Evolutionary conservation across 345 rosid species (phyloP).

Genomic region (Angophora floribunda): DNA sequence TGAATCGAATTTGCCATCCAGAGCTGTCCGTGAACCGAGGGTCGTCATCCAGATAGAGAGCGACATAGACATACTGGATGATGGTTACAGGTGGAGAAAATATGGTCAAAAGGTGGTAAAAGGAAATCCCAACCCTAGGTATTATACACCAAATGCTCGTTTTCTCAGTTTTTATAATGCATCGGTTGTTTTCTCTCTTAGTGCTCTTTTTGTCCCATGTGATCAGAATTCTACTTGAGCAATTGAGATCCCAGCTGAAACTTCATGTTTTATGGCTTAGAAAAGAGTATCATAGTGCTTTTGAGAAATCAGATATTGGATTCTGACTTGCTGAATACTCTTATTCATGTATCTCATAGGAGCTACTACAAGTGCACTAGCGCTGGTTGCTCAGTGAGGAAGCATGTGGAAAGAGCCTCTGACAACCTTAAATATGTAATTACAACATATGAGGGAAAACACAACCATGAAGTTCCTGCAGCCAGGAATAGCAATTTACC

Average conservation of each 20-base stretch:
- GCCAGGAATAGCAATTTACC: slow-evolving; percentile 40
- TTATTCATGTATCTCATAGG: slow-evolving; percentile 13
- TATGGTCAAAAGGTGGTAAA: slow-evolving; percentile 73
- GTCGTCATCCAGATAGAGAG: slow-evolving; percentile 66
- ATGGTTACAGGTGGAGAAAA: slow-evolving; percentile 73
- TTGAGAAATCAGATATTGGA: background rate
- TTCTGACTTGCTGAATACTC: background rate
- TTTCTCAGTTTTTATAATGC: background rate
- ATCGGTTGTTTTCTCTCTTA: background rate
- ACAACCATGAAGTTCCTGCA: slow-evolving; percentile 64
- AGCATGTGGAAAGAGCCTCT: slow-evolving; percentile 72
- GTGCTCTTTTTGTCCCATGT: background rate
- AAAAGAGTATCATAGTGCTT: background rate
- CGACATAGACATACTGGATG: slow-evolving; percentile 61
- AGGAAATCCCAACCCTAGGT: slow-evolving; percentile 79
- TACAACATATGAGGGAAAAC: slow-evolving; percentile 62
- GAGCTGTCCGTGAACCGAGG: slow-evolving; percentile 51
- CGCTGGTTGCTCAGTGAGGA: slow-evolving; percentile 50
- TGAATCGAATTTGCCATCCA: slow-evolving; percentile 38
- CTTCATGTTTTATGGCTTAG: background rate
- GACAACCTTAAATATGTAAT: slow-evolving; percentile 45
- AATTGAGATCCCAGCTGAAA: background rate
- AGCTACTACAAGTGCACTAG: slow-evolving; percentile 72
- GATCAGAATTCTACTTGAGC: background rate
- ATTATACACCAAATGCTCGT: background rate